Percentiles rank a stretch among this genome's conserved stretches.
Evolutionary conservation across 2,329 filamentous ascomycete species (phyloP).

Genomic region (Trichoderma citrinoviride): DNA sequence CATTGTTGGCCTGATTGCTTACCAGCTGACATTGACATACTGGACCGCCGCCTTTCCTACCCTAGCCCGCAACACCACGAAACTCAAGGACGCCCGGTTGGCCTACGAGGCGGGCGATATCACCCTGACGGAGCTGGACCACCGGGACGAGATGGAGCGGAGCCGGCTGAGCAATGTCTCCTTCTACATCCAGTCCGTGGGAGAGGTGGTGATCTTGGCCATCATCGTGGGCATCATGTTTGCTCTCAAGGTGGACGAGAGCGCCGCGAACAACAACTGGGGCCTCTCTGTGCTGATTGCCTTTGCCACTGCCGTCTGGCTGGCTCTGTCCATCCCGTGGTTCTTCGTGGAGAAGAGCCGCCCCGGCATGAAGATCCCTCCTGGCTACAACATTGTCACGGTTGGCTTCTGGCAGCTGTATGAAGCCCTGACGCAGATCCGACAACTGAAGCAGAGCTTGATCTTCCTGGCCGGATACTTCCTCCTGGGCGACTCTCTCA

Average conservation of each 20-base stretch:
- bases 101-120: conserved; percentile 46
- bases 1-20: conserved; percentile 64
- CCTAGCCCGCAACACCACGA: conserved; percentile 38
- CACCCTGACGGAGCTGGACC: conserved; percentile 58
- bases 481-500: conserved; percentile 65
- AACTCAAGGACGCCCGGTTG: conserved; percentile 34
- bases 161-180: conserved; percentile 62
- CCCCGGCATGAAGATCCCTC: conserved; percentile 50
- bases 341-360: conserved; percentile 63
- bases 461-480: conserved; percentile 67
- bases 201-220: conserved; percentile 61
- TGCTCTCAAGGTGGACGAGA: conserved; percentile 57
- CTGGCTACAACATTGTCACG: conserved; percentile 47
- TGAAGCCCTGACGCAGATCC: conserved; percentile 57
- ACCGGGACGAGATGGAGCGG: conserved; percentile 59
- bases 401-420: conserved; percentile 62
- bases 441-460: conserved; percentile 63
- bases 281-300: conserved; percentile 63
- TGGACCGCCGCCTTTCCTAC: conserved; percentile 60
- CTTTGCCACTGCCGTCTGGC: conserved; percentile 62
- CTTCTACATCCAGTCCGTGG: conserved; percentile 62
- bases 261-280: conserved; percentile 62
- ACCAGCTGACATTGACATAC: conserved; percentile 66
- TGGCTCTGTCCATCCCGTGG: conserved; percentile 63
- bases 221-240: conserved; percentile 64